Conservation (phyloP, 768 basidiomycete species). For the Mycena indigotica region DNA sequence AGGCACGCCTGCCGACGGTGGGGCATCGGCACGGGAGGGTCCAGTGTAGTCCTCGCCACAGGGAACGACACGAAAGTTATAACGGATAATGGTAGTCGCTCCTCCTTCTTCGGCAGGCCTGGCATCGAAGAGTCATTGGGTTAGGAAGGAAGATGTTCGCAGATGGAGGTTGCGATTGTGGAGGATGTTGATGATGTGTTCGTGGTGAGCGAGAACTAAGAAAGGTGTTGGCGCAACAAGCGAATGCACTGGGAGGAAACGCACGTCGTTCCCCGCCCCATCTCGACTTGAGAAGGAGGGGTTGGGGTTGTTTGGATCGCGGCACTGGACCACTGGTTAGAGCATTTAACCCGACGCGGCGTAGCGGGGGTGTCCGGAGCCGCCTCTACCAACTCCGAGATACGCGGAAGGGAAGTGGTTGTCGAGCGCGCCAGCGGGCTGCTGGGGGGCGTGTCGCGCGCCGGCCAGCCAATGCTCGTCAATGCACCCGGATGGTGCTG, state of each 20-base stretch:
- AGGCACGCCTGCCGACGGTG: no score
- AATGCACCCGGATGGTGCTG: no score
- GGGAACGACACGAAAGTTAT: no score
- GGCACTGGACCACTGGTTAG: background rate
- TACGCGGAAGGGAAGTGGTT: background rate
- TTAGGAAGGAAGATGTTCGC: background rate
- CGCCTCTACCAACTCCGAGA: background rate
- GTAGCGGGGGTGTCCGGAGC: no score
- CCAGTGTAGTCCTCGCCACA: no score
- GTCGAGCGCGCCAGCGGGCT: no score
- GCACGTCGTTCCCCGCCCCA: background rate
- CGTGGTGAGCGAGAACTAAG: background rate
- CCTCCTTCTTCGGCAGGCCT: background rate
- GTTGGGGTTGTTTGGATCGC: background rate
- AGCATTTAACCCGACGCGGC: background rate
- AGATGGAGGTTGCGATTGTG: background rate
- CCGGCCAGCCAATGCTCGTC: no score
- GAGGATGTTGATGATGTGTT: background rate
- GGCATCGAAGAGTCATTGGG: background rate
- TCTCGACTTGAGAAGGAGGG: background rate
- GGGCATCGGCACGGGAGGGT: no score
- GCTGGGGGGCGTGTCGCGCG: no score
- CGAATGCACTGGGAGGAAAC: background rate
- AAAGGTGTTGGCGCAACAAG: background rate
- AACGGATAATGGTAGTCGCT: background rate